Conservation (phyloP, 108 stramenopile species). For the Discostella pseudostelligera region DNA sequence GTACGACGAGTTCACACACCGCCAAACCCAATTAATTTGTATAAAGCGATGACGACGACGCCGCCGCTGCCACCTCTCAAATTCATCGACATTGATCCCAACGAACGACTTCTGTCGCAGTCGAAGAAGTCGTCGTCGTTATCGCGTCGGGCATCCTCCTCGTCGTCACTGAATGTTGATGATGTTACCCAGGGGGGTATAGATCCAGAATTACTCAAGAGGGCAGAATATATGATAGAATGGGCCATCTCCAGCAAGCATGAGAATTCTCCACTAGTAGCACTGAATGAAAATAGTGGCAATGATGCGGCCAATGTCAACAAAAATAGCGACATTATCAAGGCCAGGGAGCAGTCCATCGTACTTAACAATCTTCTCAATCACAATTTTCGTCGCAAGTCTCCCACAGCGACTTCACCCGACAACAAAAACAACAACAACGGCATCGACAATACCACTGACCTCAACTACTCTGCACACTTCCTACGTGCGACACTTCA, state of each 20-base stretch:
- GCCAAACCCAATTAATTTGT: no score
- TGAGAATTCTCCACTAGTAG: slow-evolving; percentile 21
- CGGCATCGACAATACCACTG: no score
- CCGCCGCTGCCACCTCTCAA: slow-evolving; percentile 11
- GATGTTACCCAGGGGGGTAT: not conserved
- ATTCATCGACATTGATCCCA: slow-evolving; percentile 23
- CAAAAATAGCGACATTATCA: not conserved
- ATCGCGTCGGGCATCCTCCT: not conserved
- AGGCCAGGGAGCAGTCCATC: slow-evolving; percentile 14
- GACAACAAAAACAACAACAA: no score
- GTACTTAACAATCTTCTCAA: slow-evolving; percentile 17
- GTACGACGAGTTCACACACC: no score
- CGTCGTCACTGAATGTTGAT: not conserved
- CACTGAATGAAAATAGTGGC: no score
- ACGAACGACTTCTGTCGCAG: slow-evolving; percentile 16
- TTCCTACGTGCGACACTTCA: slow-evolving; percentile 27
- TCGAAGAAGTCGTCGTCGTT: no score
- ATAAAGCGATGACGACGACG: not conserved
- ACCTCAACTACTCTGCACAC: not conserved
- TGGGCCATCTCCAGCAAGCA: slow-evolving; percentile 45
- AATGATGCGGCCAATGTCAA: no score
- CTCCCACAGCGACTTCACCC: no score
- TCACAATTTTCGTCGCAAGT: not conserved
- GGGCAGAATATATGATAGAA: slow-evolving; percentile 26
- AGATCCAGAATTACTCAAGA: slow-evolving; percentile 1